Base-by-base conservation (phyloP, 2,329 filamentous ascomycete genomes). In the Polychaeton citri region DNA sequence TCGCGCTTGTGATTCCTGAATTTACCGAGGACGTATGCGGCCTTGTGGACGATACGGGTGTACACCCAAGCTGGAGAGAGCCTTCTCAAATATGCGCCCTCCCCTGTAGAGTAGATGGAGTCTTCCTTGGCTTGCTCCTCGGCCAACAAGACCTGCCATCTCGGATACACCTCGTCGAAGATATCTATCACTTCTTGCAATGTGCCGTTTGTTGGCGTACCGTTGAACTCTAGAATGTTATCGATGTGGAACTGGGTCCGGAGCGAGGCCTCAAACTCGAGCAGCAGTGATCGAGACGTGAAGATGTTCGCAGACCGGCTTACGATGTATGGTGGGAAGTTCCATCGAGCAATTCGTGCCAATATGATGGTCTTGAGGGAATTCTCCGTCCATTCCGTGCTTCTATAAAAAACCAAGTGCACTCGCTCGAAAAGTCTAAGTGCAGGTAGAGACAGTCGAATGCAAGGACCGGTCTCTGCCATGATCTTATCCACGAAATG, bases 331-430 rank as follows among this genome's bases (percentile, higher is more conserved):
- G 80, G 68, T 0, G 88, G 87, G 45, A 95, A 98, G 53, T 87
- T 90, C 21, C 84, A 72, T 30, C 77, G 73, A 2, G 87, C 83
- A 38, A 93, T 93, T 44, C 88, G 87, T 6, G 90, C 84, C 4
- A 98, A 69, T 31, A 98, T 94, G 36, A 96, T 88, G 0, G 87
- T 88, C 2, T 85, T 96, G 10, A 98, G 65, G 1, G 88, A 95
- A 57, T 94, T 96, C 50, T 96, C 88, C 0, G 87, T 93, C 90
- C 90, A 98, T 55, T 94, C 83, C 0, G 85, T 92, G 7, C 87
- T 95, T 39, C 88, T 73, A 57, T 96, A 96, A 57, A 95, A 98
- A 19, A 98, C 86, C 2, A 98, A 64, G 60, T 96, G 90, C 1
- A 96, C 86, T 18, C 90, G 75, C 57, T 95, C 86, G 50, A 98